Evolutionary conservation across 1,139 yeast species (phyloP).

Genomic region (Candida dubliniensis): DNA sequence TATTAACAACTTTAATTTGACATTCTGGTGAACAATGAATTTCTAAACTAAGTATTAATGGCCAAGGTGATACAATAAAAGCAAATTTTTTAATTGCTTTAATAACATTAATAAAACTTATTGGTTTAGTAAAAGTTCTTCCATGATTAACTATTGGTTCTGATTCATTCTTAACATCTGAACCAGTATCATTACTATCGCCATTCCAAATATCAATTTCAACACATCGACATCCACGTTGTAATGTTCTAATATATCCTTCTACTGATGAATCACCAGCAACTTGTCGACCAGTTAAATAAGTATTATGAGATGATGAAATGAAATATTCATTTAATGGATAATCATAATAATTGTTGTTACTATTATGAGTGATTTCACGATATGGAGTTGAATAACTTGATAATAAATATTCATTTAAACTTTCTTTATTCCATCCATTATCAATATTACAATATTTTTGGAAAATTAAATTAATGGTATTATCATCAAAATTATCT

Average conservation of each 20-base stretch:
- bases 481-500: slow-evolving; percentile 37
- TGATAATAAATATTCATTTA: slow-evolving; percentile 54
- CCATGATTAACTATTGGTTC: slow-evolving; percentile 95
- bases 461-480: slow-evolving; percentile 38
- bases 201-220: slow-evolving; percentile 98
- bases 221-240: slow-evolving; percentile 88
- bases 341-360: slow-evolving; percentile 49
- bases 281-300: slow-evolving; percentile 84
- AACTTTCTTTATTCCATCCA: slow-evolving; percentile 48
- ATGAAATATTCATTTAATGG: slow-evolving; percentile 87
- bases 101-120: slow-evolving; percentile 69
- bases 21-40: slow-evolving; percentile 69
- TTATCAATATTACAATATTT: slow-evolving; percentile 39
- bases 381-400: slow-evolving; percentile 39
- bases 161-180: slow-evolving; percentile 1
- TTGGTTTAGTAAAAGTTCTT: slow-evolving; percentile 70
- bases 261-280: slow-evolving; percentile 90
- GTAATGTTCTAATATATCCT: slow-evolving; percentile 85
- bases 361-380: slow-evolving; percentile 12
- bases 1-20: slow-evolving; percentile 57
- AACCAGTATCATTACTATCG: slow-evolving; percentile 13
- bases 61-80: slow-evolving; percentile 79
- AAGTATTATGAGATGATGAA: slow-evolving; percentile 94
- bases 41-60: slow-evolving; percentile 85
- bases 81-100: slow-evolving; percentile 78